Percentiles rank a stretch among this genome's conserved stretches.
These are phyloP conservation scores for Penicillium alfredii DNA, from an alignment of 495 filamentous ascomycete species.

Conservation along the genomic window DNA sequence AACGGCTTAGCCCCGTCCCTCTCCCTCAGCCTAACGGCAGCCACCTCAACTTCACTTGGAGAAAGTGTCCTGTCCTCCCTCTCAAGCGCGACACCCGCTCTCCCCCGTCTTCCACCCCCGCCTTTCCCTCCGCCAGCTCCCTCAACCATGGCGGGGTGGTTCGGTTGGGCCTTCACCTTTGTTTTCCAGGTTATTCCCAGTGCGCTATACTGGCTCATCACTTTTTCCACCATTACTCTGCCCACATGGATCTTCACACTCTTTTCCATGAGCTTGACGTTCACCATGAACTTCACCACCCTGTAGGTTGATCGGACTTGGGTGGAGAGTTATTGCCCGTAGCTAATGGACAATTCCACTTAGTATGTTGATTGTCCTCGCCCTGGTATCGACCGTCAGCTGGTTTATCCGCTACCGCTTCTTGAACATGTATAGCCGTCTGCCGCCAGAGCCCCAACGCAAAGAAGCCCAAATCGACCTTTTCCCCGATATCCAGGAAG, in stretches of 20 bases:
- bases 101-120: slow-evolving; percentile 21
- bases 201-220: slow-evolving; percentile 74
- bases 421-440: slow-evolving; percentile 88
- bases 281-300: slow-evolving; percentile 98
- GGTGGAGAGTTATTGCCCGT: not conserved
- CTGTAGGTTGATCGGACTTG: slow-evolving; percentile 48
- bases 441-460: slow-evolving; percentile 89
- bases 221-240: slow-evolving; percentile 79
- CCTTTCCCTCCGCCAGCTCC: slow-evolving; percentile 26
- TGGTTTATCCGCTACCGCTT: slow-evolving; percentile 94
- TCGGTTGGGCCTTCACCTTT: slow-evolving; percentile 38
- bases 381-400: slow-evolving; percentile 70
- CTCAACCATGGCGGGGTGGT: slow-evolving; percentile 42
- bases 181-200: slow-evolving; percentile 55
- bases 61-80: slow-evolving; percentile 16
- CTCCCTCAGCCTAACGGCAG: slow-evolving; percentile 16
- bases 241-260: slow-evolving; percentile 87
- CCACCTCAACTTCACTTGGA: slow-evolving; percentile 18
- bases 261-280: slow-evolving; percentile 90
- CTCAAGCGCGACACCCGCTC: slow-evolving; percentile 18
- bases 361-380: slow-evolving; percentile 71
- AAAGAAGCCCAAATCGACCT: slow-evolving; percentile 94
- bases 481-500: slow-evolving; percentile 87
- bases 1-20: slow-evolving; percentile 20
- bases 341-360: slow-evolving; percentile 2